Evolutionary conservation across 371 early-diverging fungal species (phyloP).

Genomic region (Parasitella parasitica): DNA sequence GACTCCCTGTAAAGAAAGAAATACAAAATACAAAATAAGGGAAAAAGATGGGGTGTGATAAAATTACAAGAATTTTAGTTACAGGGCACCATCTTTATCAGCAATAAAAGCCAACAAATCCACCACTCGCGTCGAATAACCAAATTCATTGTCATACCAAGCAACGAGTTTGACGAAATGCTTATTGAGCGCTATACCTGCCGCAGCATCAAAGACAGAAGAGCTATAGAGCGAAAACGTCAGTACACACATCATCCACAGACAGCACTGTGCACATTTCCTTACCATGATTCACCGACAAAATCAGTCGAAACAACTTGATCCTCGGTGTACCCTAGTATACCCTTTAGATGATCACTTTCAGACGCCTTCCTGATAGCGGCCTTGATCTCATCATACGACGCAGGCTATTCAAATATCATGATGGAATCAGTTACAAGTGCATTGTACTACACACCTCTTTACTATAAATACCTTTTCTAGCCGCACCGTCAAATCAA

Average conservation of each 20-base stretch:
- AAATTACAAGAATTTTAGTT: constrained; percentile 12
- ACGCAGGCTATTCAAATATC: constrained; percentile 57
- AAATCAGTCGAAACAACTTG: constrained; percentile 98
- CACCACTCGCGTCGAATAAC: constrained; percentile 88
- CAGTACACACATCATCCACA: too few relatives aligned
- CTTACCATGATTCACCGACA: too few relatives aligned
- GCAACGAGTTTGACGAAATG: constrained; percentile 87
- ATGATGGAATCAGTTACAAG: background rate
- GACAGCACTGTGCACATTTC: too few relatives aligned
- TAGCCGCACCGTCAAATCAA: constrained; percentile 95
- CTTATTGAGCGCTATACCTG: constrained; percentile 97
- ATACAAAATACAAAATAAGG: background rate
- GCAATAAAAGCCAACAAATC: constrained; percentile 80
- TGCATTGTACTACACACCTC: background rate
- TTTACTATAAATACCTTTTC: constrained; percentile 53
- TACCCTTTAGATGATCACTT: constrained; percentile 79
- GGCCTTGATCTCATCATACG: constrained; percentile 89
- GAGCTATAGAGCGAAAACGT: too few relatives aligned
- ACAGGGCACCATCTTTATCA: constrained; percentile 41
- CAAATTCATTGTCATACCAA: constrained; percentile 96
- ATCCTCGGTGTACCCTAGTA: constrained; percentile 96
- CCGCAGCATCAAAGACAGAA: constrained; percentile 97
- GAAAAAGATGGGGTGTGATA: background rate
- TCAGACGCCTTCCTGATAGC: constrained; percentile 86
- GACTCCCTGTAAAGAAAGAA: background rate